Evolutionary conservation across 306 rosid genomes (phyloP).

Genomic region (Gillenia trifoliata): DNA sequence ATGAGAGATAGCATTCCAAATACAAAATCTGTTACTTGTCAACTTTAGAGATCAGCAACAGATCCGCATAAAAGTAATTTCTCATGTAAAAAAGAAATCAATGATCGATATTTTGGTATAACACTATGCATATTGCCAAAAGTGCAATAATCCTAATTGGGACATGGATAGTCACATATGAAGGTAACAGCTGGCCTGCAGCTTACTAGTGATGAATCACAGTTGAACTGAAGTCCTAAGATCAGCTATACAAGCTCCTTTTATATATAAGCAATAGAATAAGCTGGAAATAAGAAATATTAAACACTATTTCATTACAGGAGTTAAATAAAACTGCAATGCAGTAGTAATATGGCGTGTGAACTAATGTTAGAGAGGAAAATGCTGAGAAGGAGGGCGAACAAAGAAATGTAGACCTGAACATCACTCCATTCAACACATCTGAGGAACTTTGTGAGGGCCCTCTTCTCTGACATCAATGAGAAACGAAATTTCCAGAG

Average conservation of each 20-base stretch:
- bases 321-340: neutral
- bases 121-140: neutral
- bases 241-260: neutral
- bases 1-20: neutral
- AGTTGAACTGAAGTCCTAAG: neutral
- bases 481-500: conserved; percentile 98
- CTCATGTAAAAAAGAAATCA: neutral
- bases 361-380: neutral
- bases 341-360: neutral
- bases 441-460: conserved; percentile 92
- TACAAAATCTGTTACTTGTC: neutral
- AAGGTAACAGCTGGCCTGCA: conserved; percentile 1
- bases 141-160: neutral
- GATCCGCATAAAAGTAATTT: neutral
- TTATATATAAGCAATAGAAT: neutral
- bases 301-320: neutral
- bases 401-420: conserved; percentile 50
- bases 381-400: neutral
- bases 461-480: conserved; percentile 98
- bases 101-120: neutral
- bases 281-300: neutral
- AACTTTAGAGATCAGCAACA: neutral
- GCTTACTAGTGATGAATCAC: neutral
- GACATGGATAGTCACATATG: neutral
- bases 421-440: conserved; percentile 99